Evolutionary conservation across 352 stramenopile species (phyloP).

Genomic region (Salisapilia sapeloensis): DNA sequence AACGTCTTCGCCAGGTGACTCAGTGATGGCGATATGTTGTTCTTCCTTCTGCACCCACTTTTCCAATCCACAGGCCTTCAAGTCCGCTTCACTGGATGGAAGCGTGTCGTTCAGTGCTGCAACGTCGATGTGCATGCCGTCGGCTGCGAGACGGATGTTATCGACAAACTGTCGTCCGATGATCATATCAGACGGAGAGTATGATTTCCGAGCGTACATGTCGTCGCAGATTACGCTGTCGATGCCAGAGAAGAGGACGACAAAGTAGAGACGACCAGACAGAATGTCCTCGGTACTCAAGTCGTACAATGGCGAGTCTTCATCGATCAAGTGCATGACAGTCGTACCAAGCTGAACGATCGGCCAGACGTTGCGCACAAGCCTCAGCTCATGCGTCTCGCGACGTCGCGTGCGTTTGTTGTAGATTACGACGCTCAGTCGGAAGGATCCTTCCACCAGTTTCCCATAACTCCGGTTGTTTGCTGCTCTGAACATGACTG

Average conservation of each 20-base stretch:
- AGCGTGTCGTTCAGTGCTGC: slow-evolving; percentile 33
- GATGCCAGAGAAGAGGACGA: slow-evolving; percentile 33
- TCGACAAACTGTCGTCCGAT: slow-evolving; percentile 42
- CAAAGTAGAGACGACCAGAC: slow-evolving; percentile 27
- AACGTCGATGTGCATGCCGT: slow-evolving; percentile 37
- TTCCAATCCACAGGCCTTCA: too few relatives aligned
- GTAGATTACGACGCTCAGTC: slow-evolving; percentile 29
- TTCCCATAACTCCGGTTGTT: slow-evolving; percentile 32
- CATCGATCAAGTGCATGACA: slow-evolving; percentile 35
- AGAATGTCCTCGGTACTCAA: slow-evolving; percentile 25
- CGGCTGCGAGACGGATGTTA: slow-evolving; percentile 29
- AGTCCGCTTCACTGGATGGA: too few relatives aligned
- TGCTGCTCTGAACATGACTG: slow-evolving; percentile 36
- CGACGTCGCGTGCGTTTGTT: slow-evolving; percentile 19
- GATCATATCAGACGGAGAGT: slow-evolving; percentile 39
- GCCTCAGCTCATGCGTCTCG: slow-evolving; percentile 29
- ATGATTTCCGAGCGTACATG: slow-evolving; percentile 37
- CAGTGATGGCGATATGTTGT: too few relatives aligned
- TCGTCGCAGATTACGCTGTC: slow-evolving; percentile 36
- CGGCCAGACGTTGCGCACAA: slow-evolving; percentile 44
- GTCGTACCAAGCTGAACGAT: slow-evolving; percentile 37
- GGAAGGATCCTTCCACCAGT: slow-evolving; percentile 37
- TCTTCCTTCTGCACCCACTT: too few relatives aligned
- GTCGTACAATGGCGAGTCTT: slow-evolving; percentile 22
- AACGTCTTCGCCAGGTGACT: too few relatives aligned